Evolutionary conservation across 192 early-diverging fungal genomes (phyloP).

Genomic region (Globomyces pollinis-pini): DNA sequence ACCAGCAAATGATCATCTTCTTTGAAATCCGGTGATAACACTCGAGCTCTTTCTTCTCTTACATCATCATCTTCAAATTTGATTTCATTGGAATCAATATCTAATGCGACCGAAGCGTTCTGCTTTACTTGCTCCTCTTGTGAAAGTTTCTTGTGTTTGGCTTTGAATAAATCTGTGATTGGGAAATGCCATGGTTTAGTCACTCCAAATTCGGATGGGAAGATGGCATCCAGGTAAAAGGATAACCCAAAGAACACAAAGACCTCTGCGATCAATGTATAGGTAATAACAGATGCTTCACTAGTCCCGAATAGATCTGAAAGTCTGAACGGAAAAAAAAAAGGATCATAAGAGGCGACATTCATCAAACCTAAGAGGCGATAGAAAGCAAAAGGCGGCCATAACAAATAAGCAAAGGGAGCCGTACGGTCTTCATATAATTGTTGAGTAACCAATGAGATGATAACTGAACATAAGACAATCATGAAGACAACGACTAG

Average conservation of each 20-base stretch:
- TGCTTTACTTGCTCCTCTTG: too few species aligned
- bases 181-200: slow-evolving; percentile 59
- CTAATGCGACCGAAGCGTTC: too few species aligned
- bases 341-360: slow-evolving; percentile 30
- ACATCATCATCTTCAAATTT: slow-evolving; percentile 54
- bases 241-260: slow-evolving; percentile 40
- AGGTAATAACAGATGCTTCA: slow-evolving; percentile 48
- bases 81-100: background rate
- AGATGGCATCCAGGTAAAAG: slow-evolving; percentile 31
- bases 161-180: slow-evolving; percentile 16
- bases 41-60: slow-evolving; percentile 42
- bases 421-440: slow-evolving; percentile 30
- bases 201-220: slow-evolving; percentile 61
- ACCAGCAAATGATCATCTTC: slow-evolving; percentile 38
- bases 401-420: slow-evolving; percentile 47
- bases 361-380: slow-evolving; percentile 49
- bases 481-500: slow-evolving; percentile 55
- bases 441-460: slow-evolving; percentile 41
- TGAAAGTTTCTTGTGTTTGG: background rate
- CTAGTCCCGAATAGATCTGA: slow-evolving; percentile 17
- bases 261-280: slow-evolving; percentile 42
- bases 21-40: slow-evolving; percentile 21
- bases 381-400: slow-evolving; percentile 76
- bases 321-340: slow-evolving; percentile 28
- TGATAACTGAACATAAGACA: slow-evolving; percentile 56